Evolutionary conservation across 331 rosid species (phyloP).

Genomic region (Rhamnella rubrinervis): DNA sequence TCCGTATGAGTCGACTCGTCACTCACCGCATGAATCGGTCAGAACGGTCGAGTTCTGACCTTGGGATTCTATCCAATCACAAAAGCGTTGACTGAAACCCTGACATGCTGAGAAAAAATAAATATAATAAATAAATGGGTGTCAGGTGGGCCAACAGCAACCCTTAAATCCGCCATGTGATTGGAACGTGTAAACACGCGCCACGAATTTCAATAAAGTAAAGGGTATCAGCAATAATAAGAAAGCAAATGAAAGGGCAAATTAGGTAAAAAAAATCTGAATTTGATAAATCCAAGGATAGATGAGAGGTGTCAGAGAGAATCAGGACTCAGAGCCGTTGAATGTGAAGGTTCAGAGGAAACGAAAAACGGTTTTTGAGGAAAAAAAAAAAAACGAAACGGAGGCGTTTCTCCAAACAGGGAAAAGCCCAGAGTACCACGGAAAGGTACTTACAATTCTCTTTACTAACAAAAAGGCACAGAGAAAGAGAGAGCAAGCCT

Average conservation of each 20-base stretch:
- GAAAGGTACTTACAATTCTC: constrained; percentile 38
- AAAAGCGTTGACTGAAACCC: constrained; percentile 37
- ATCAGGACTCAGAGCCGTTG: constrained; percentile 27
- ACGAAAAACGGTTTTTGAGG: constrained; percentile 23
- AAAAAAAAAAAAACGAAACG: not conserved
- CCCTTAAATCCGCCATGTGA: constrained; percentile 11
- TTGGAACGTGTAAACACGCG: constrained; percentile 22
- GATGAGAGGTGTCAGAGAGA: constrained; percentile 24
- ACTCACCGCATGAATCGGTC: not conserved
- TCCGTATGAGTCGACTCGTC: constrained; percentile 9
- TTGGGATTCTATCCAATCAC: constrained; percentile 22
- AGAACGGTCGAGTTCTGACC: not conserved
- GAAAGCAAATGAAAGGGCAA: constrained; percentile 6
- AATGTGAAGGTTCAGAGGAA: constrained; percentile 20
- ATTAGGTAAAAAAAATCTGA: not conserved
- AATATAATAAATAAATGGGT: not conserved
- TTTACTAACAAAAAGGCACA: constrained; percentile 25
- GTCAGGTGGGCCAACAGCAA: constrained; percentile 21
- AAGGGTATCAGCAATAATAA: constrained; percentile 2
- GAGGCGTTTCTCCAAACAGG: not conserved
- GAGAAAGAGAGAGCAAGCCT: constrained; percentile 13
- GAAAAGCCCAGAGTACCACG: constrained; percentile 43
- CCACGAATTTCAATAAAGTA: not conserved
- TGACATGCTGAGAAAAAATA: not conserved
- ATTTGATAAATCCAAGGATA: constrained; percentile 13